Conservation (phyloP, 768 basidiomycete species). For the Rhizopogon vinicolor region DNA sequence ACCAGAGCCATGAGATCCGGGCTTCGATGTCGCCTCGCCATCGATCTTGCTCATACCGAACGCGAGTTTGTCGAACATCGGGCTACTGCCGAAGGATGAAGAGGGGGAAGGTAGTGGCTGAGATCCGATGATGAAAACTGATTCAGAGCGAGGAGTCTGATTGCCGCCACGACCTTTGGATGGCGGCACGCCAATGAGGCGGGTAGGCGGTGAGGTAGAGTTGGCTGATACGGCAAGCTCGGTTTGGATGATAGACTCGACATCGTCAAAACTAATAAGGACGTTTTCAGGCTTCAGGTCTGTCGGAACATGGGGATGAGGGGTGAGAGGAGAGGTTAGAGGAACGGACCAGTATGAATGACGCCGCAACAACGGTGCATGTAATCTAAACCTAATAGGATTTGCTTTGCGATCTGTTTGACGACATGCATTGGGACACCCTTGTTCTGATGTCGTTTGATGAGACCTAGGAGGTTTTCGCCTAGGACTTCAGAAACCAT, state of each 20-base stretch:
- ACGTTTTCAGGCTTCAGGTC: conserved; percentile 99
- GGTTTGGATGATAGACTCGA: conserved; percentile 85
- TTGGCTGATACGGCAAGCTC: conserved; percentile 54
- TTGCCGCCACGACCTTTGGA: conserved; percentile 93
- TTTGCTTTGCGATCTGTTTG: conserved; percentile 95
- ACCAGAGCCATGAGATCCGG: conserved; percentile 25
- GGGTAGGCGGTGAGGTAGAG: conserved; percentile 37
- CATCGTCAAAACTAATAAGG: conserved; percentile 94
- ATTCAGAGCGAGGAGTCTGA: conserved; percentile 87
- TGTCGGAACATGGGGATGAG: conserved; percentile 19
- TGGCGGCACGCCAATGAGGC: conserved; percentile 89
- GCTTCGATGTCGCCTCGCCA: conserved; percentile 32
- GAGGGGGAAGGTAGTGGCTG: conserved; percentile 89
- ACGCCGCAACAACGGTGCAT: conserved; percentile 97
- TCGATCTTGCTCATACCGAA: conserved; percentile 94
- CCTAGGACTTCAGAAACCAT: conserved; percentile 99
- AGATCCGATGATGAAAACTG: conserved; percentile 83
- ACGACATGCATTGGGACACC: conserved; percentile 93
- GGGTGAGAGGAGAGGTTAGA: neutral
- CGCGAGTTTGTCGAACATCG: conserved; percentile 80
- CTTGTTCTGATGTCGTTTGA: conserved; percentile 98
- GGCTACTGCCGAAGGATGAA: conserved; percentile 64
- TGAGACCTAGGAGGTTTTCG: conserved; percentile 92
- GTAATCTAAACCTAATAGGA: conserved; percentile 93
- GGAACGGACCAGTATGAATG: conserved; percentile 78